phyloP scores from a whole-genome alignment of 1,284 basidiomycete genomes.

The Ustilago tritici region DNA sequence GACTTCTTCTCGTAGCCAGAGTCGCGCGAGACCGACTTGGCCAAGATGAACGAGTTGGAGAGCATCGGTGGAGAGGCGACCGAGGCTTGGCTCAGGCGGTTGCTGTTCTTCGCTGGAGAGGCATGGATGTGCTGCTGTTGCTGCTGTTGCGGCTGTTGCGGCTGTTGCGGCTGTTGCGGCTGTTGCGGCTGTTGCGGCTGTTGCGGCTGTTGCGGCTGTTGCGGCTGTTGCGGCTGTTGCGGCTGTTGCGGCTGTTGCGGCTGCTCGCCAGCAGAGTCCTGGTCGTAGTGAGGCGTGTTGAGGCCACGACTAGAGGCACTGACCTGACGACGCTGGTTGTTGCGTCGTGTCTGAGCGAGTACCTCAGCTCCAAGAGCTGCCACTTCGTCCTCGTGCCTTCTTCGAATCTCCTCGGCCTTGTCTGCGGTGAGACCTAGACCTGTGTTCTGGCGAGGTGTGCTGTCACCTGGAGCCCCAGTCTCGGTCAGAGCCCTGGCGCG shows the following conservation, averaged over 20 bases:
- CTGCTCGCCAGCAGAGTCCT: conserved; percentile 28
- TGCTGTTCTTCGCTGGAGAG: conserved; percentile 19
- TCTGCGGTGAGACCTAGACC: conserved; percentile 45
- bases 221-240: not conserved
- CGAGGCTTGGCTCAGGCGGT: conserved; percentile 11
- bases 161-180: not conserved
- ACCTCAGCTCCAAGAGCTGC: conserved; percentile 64
- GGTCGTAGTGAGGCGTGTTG: conserved; percentile 14
- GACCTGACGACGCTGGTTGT: conserved; percentile 46
- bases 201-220: not conserved
- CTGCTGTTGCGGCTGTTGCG: conserved; percentile 8
- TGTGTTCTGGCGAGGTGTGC: conserved; percentile 45
- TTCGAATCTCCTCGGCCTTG: conserved; percentile 59
- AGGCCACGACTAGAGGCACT: conserved; percentile 21
- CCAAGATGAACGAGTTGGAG: conserved; percentile 15
- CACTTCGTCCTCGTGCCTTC: conserved; percentile 66
- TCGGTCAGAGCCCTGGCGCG: conserved; percentile 19
- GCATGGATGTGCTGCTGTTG: not conserved
- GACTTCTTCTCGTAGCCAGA: conserved; percentile 31
- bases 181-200: not conserved
- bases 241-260: not conserved
- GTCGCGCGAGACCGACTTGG: conserved; percentile 41
- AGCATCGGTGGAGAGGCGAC: conserved; percentile 11
- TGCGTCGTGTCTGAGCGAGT: conserved; percentile 54
- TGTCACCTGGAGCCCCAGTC: conserved; percentile 18